Conservation (phyloP, 176 grass and related monocot species). For the Aegilops sharonensis region DNA sequence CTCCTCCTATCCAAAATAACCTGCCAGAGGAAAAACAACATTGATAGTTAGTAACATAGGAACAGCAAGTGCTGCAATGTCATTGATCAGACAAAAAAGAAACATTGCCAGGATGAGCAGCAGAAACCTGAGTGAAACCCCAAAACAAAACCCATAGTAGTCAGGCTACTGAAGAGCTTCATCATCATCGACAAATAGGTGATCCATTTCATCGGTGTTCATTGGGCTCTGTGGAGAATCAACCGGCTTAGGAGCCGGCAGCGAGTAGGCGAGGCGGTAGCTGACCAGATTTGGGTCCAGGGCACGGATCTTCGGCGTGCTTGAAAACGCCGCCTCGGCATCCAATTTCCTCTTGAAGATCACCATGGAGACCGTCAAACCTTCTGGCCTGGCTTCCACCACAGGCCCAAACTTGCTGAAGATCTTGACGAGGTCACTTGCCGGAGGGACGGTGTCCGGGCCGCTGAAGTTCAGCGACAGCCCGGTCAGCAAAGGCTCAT, state of each 20-base stretch:
- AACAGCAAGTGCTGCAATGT: background rate
- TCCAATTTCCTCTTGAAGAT: constrained; percentile 45
- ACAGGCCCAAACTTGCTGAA: constrained; percentile 64
- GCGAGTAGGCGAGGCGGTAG: constrained; percentile 41
- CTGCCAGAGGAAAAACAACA: background rate
- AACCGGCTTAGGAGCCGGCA: background rate
- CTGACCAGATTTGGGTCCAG: constrained; percentile 35
- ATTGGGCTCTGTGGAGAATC: background rate
- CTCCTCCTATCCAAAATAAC: background rate
- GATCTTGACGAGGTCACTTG: constrained; percentile 34
- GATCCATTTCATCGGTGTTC: background rate
- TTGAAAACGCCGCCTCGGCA: constrained; percentile 46
- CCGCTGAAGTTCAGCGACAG: constrained; percentile 47
- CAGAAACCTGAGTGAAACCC: constrained; percentile 22
- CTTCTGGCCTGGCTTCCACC: constrained; percentile 39
- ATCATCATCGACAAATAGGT: background rate
- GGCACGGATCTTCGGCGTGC: constrained; percentile 35
- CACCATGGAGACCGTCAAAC: constrained; percentile 29
- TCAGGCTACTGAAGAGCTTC: constrained; percentile 3
- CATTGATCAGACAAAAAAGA: background rate
- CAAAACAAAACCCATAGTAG: background rate
- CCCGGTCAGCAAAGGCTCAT: constrained; percentile 16
- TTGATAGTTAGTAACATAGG: background rate
- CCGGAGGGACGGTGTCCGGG: constrained; percentile 5
- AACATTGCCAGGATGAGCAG: background rate